Percentiles rank a stretch among this genome's conserved stretches.
These are phyloP conservation scores for Penicillium sp. DNA, from an alignment of 2,329 filamentous ascomycete genomes.

Conservation along the genomic window DNA sequence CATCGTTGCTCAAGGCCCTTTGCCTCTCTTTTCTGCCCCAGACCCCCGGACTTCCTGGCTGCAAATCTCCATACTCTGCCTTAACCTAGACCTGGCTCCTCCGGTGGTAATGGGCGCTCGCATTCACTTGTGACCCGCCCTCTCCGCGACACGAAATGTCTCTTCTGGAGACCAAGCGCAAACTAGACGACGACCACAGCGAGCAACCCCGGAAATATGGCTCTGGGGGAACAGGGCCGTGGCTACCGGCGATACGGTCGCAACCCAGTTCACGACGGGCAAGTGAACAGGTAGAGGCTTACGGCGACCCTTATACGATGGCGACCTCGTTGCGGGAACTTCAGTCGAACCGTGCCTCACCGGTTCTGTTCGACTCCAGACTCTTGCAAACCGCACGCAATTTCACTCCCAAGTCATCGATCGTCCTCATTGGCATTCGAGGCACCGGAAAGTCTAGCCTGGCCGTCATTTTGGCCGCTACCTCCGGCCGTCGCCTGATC, in stretches of 20 bases:
- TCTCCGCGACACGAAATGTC: constrained; percentile 31
- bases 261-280: constrained; percentile 13
- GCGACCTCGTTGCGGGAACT: constrained; percentile 26
- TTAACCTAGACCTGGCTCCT: not conserved
- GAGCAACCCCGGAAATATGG: constrained; percentile 25
- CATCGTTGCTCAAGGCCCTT: not conserved
- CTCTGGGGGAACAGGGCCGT: not conserved
- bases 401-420: constrained; percentile 66
- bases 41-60: not conserved
- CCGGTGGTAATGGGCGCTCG: constrained; percentile 17
- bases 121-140: not conserved
- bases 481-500: constrained; percentile 67
- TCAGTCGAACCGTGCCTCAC: constrained; percentile 34
- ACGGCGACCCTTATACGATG: constrained; percentile 22
- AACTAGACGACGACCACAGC: constrained; percentile 30
- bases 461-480: constrained; percentile 72
- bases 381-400: constrained; percentile 31
- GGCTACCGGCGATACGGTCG: constrained; percentile 4
- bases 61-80: not conserved
- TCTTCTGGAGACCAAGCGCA: constrained; percentile 36
- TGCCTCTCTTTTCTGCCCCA: not conserved
- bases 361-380: constrained; percentile 27
- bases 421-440: constrained; percentile 71
- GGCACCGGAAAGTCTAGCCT: constrained; percentile 76
- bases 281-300: constrained; percentile 23